phyloP scores from a whole-genome alignment of 2,329 filamentous ascomycete genomes.

The Fusarium tjaetaba region DNA sequence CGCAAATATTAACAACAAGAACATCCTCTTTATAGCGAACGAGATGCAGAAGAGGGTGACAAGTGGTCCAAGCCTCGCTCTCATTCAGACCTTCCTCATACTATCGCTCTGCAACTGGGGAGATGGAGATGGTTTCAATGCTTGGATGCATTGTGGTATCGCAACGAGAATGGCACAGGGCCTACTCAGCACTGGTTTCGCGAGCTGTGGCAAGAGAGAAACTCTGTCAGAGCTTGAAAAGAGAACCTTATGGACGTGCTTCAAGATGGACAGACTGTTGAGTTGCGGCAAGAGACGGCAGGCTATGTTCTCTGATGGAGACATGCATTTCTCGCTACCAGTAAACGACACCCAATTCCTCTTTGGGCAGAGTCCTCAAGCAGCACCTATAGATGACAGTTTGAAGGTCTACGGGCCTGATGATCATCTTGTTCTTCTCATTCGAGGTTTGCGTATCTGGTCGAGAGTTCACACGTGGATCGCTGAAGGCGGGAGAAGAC shows the following conservation, averaged over 20 bases:
- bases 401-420: conserved; percentile 2
- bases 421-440: conserved; percentile 29
- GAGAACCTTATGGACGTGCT: conserved; percentile 38
- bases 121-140: conserved; percentile 41
- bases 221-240: conserved; percentile 36
- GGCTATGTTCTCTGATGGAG: conserved; percentile 34
- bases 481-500: conserved; percentile 35
- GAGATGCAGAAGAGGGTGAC: conserved; percentile 32
- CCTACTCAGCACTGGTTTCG: conserved; percentile 30
- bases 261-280: conserved; percentile 38
- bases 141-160: conserved; percentile 42
- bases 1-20: neutral
- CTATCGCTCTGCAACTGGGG: conserved; percentile 40
- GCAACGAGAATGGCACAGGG: conserved; percentile 41
- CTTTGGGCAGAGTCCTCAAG: conserved; percentile 13
- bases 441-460: conserved; percentile 37
- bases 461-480: conserved; percentile 39
- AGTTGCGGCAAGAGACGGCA: conserved; percentile 38
- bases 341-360: conserved; percentile 34
- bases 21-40: neutral
- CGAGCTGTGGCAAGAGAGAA: conserved; percentile 18
- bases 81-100: conserved; percentile 38
- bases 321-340: conserved; percentile 25
- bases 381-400: neutral
- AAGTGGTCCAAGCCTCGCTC: conserved; percentile 15